Evolutionary conservation across 164 flowering plant genomes (phyloP).

Genomic region (Vitis riparia): DNA sequence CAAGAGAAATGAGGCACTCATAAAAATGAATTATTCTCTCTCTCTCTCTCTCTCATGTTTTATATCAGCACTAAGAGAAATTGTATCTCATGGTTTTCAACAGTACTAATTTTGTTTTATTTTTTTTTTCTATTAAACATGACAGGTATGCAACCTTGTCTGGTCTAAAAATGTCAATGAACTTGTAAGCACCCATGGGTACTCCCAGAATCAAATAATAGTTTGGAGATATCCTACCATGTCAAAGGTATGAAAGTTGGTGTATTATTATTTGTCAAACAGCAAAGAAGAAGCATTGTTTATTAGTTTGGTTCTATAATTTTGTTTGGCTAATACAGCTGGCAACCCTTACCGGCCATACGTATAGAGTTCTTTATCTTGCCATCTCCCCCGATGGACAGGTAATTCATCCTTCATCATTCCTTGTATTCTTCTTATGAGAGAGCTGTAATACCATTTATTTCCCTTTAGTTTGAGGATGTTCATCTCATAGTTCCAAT

Average conservation of each 20-base stretch:
- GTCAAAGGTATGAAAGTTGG: conserved; percentile 67
- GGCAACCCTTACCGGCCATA: conserved; percentile 95
- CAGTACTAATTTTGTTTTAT: too few relatives aligned
- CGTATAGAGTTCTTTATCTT: conserved; percentile 89
- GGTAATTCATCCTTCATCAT: conserved; percentile 36
- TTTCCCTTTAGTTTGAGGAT: not conserved
- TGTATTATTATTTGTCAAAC: not conserved
- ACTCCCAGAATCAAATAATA: conserved; percentile 93
- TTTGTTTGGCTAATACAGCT: conserved; percentile 45
- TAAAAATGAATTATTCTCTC: too few relatives aligned
- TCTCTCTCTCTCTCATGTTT: too few relatives aligned
- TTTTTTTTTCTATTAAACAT: not conserved
- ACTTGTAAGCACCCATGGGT: conserved; percentile 98
- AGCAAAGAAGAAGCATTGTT: too few relatives aligned
- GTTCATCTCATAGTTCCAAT: not conserved
- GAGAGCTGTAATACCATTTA: not conserved
- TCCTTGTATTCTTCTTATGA: not conserved
- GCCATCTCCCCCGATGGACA: conserved; percentile 99
- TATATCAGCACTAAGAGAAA: too few relatives aligned
- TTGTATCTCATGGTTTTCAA: too few relatives aligned
- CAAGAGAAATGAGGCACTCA: too few relatives aligned
- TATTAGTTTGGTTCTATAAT: not conserved
- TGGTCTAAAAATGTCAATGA: conserved; percentile 99
- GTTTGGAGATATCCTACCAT: conserved; percentile 95
- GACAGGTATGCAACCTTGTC: conserved; percentile 92